Evolutionary conservation across 2,329 filamentous ascomycete genomes (phyloP).

Genomic region (Byssochlamys sp.): DNA sequence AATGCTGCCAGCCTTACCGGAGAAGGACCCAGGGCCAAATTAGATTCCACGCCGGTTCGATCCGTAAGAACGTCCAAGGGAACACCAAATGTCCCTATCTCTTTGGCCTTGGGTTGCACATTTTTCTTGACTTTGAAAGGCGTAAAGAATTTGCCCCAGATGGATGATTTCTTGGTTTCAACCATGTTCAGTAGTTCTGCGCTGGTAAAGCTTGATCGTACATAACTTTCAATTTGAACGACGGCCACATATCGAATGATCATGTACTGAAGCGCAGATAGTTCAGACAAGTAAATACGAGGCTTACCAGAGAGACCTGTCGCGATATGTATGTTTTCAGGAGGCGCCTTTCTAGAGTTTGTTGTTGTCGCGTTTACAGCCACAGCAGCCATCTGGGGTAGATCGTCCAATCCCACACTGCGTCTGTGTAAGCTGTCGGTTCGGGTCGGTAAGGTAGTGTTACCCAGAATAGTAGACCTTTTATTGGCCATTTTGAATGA

Average conservation of each 20-base stretch:
- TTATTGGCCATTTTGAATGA: no score
- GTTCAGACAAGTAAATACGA: conserved; percentile 88
- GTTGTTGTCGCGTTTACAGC: conserved; percentile 59
- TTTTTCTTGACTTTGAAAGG: conserved; percentile 73
- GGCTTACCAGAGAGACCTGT: conserved; percentile 48
- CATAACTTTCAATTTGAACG: conserved; percentile 81
- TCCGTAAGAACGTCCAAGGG: conserved; percentile 81
- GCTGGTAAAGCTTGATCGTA: conserved; percentile 82
- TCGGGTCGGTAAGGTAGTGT: no score
- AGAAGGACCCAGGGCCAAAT: conserved; percentile 86
- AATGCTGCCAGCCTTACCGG: conserved; percentile 84
- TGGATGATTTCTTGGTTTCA: conserved; percentile 82
- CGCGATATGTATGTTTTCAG: conserved; percentile 35
- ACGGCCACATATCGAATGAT: conserved; percentile 93
- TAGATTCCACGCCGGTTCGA: conserved; percentile 91
- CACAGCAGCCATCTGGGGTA: no score
- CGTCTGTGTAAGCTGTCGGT: no score
- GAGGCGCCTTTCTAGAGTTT: conserved; percentile 59
- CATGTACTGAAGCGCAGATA: conserved; percentile 92
- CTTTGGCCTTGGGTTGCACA: conserved; percentile 68
- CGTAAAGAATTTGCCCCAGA: conserved; percentile 97
- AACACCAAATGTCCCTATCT: conserved; percentile 89
- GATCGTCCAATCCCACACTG: no score
- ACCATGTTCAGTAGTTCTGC: conserved; percentile 88
- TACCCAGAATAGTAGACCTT: no score